Percentiles rank a stretch among this genome's conserved stretches.
phyloP scores from a whole-genome alignment of 192 early-diverging fungal genomes.

The Glomus cerebriforme region DNA sequence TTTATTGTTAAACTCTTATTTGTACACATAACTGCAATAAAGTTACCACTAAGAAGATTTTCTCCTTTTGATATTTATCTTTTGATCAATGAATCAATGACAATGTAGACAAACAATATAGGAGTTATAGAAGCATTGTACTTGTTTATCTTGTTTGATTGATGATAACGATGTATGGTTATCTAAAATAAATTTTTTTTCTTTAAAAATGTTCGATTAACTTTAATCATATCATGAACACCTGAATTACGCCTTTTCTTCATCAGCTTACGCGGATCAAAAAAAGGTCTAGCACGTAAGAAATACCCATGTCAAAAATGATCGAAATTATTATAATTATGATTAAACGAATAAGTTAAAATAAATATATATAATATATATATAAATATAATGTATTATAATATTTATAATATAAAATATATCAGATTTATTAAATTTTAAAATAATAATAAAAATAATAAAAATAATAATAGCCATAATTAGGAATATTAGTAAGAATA shows the following conservation, averaged over 20 bases:
- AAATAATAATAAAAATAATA: background rate
- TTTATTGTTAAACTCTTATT: background rate
- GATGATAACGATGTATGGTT: background rate
- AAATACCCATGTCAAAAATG: background rate
- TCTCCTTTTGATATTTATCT: background rate
- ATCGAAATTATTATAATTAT: too few relatives aligned
- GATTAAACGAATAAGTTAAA: too few relatives aligned
- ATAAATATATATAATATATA: too few relatives aligned
- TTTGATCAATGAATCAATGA: background rate
- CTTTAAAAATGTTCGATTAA: background rate
- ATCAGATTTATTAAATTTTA: background rate
- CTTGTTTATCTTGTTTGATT: background rate
- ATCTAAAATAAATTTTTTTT: background rate
- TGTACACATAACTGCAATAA: conserved; percentile 24
- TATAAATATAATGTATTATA: too few relatives aligned
- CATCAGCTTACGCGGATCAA: background rate
- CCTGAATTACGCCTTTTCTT: background rate
- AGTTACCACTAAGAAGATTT: conserved; percentile 11
- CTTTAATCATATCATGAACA: background rate
- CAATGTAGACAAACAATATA: conserved; percentile 8
- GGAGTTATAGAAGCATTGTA: background rate
- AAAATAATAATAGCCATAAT: too few relatives aligned
- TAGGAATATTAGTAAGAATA: background rate
- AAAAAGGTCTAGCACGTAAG: background rate
- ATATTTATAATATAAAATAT: too few relatives aligned